Evolutionary conservation across 441 rosid genomes (phyloP).

Genomic region (Erodium chrysanthum): DNA sequence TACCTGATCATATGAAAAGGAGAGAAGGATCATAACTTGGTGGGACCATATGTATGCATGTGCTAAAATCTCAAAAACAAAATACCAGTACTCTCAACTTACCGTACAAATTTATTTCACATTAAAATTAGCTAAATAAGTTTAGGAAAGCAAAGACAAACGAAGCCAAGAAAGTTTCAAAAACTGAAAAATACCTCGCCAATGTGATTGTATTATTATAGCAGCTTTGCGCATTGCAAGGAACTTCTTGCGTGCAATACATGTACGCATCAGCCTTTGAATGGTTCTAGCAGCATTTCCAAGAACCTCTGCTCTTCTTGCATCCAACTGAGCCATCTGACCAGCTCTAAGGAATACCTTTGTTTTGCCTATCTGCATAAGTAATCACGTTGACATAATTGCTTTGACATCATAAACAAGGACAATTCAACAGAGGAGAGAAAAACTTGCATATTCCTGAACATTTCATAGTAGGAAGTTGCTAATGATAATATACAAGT

Average conservation of each 20-base stretch:
- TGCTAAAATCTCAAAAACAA: neutral
- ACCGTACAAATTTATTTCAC: neutral
- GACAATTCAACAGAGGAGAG: neutral
- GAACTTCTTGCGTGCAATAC: constrained; percentile 83
- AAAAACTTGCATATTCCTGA: neutral
- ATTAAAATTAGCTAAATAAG: neutral
- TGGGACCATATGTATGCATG: constrained; percentile 11
- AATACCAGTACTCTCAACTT: neutral
- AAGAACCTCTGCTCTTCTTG: constrained; percentile 97
- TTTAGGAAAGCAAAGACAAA: constrained; percentile 1
- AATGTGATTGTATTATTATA: constrained; percentile 61
- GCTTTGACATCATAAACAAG: neutral
- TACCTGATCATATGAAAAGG: constrained; percentile 41
- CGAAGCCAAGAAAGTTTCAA: constrained; percentile 1
- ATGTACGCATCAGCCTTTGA: constrained; percentile 80
- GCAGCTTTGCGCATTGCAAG: constrained; percentile 72
- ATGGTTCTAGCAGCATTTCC: constrained; percentile 96
- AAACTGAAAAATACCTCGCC: constrained; percentile 57
- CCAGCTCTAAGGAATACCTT: constrained; percentile 98
- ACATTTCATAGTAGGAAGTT: neutral
- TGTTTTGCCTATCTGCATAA: constrained; percentile 76
- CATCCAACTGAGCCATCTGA: constrained; percentile 99
- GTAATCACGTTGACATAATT: constrained; percentile 18
- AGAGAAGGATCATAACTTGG: constrained; percentile 19
- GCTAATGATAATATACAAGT: too few relatives aligned